Base-by-base conservation (phyloP, 805 yeast genomes). In the Maudiozyma pseudohumilis region DNA sequence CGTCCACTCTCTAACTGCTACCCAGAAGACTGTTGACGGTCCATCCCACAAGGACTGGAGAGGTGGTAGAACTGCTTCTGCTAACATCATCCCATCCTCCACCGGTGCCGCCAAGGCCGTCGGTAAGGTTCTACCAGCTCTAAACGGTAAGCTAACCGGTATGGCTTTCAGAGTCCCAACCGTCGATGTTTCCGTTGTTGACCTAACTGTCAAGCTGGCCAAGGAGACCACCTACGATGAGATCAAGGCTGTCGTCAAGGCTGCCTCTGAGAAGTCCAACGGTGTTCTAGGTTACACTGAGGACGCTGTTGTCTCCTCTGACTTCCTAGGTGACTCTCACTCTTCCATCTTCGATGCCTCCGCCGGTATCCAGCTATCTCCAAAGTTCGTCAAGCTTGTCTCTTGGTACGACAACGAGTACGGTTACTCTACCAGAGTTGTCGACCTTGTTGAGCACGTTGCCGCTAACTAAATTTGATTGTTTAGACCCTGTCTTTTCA, bases 41-140 rank as follows among this genome's bases (percentile, higher is more conserved):
- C 80, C 82, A 60, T 76, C 83, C 62, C 80, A 74, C 69, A 77
- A 77, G 69, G 83, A 76, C 69, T 76, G 83, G 83, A 75, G 83
- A 74, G 82, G 82, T 68, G 82, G 82, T 63, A 73, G 82, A 70
- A 74, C 82, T 52, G 82, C 82, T 58, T 74, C 80, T 46, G 81
- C 76, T 59, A 77, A 77, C 75, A 76, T 77, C 61, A 77, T 77
- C 57, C 83, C 83, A 65, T 76, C 82, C 40, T 74, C 82, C 49
- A 77, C 83, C 39, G 83, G 83, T 71, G 83, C 83, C 52, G 83
- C 83, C 47, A 77, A 77, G 71, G 81, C 81, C 52, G 83, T 77
- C 53, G 82, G 81, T 66, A 75, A 74, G 68, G 82, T 76, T 57
- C 74, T 77, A 52, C 83, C 83, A 53, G 77, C 70, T 59, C 70